These are phyloP conservation scores for Coniella vitis DNA, from an alignment of 2,329 filamentous ascomycete species.

Conservation along the genomic window DNA sequence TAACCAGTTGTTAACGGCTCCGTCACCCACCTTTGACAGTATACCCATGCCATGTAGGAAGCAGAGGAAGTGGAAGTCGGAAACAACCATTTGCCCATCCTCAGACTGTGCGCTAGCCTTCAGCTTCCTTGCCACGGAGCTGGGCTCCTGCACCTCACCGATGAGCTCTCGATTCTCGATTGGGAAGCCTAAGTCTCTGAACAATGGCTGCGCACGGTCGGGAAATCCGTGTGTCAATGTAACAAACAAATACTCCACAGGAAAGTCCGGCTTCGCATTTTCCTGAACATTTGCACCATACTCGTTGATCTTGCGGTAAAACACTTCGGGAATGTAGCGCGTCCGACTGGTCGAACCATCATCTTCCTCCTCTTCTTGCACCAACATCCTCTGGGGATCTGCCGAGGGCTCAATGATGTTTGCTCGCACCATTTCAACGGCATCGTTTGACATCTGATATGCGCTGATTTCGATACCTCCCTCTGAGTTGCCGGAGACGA, in stretches of 20 bases:
- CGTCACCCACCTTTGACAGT: conserved; percentile 66
- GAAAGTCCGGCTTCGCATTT: conserved; percentile 93
- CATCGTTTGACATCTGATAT: conserved; percentile 92
- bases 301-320: conserved; percentile 92
- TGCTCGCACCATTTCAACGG: conserved; percentile 93
- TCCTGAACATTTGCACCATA: conserved; percentile 95
- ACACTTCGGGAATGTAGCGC: conserved; percentile 94
- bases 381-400: conserved; percentile 88
- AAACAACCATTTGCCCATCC: conserved; percentile 61
- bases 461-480: conserved; percentile 84
- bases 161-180: conserved; percentile 87
- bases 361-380: conserved; percentile 85
- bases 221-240: conserved; percentile 97
- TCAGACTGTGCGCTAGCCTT: conserved; percentile 53
- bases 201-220: conserved; percentile 67
- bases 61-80: conserved; percentile 90
- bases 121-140: conserved; percentile 60
- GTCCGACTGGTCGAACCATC: conserved; percentile 61
- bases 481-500: conserved; percentile 86
- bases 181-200: conserved; percentile 69
- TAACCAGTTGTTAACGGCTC: conserved; percentile 8
- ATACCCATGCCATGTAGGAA: conserved; percentile 77
- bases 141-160: conserved; percentile 77
- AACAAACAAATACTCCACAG: conserved; percentile 91
- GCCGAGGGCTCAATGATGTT: conserved; percentile 94